A percentile compares a stretch with the other conserved stretches of the same genome.
These are phyloP conservation scores for Penicillium paxilli DNA, from an alignment of 495 filamentous ascomycete genomes.

Conservation along the genomic window DNA sequence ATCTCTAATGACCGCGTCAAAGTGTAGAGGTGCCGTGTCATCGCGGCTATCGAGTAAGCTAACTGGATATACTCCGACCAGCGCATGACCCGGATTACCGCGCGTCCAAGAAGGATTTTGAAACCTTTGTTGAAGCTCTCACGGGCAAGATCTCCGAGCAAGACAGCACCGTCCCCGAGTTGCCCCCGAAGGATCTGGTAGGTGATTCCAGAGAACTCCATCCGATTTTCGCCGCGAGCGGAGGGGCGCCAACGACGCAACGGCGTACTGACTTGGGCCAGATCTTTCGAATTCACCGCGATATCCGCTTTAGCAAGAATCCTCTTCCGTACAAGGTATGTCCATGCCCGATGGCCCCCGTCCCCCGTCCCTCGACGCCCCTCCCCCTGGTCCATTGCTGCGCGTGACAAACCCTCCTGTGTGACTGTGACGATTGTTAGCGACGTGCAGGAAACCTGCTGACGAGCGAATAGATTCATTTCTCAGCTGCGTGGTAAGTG, in stretches of 20 bases:
- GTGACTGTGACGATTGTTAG: conserved; percentile 21
- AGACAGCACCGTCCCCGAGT: conserved; percentile 79
- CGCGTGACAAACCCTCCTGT: conserved; percentile 9
- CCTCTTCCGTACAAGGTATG: conserved; percentile 83
- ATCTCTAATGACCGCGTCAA: conserved; percentile 1
- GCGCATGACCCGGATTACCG: conserved; percentile 77
- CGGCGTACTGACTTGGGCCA: conserved; percentile 19
- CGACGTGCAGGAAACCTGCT: conserved; percentile 18
- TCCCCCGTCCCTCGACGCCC: not conserved
- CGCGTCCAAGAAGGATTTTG: conserved; percentile 73
- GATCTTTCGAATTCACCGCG: conserved; percentile 83
- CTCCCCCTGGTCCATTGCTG: not conserved
- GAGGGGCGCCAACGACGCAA: not conserved
- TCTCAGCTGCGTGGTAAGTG: conserved; percentile 74
- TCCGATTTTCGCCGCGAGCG: no score
- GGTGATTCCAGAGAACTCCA: conserved; percentile 16
- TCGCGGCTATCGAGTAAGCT: conserved; percentile 8
- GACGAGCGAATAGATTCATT: conserved; percentile 59
- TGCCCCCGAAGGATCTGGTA: conserved; percentile 78
- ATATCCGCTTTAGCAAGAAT: conserved; percentile 75
- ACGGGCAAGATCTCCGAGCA: conserved; percentile 66
- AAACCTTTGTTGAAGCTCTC: conserved; percentile 68
- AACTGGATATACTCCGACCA: conserved; percentile 27
- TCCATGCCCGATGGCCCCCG: not conserved
- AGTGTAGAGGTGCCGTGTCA: not conserved